Evolutionary conservation across 2,329 filamentous ascomycete genomes (phyloP).

Genomic region (Sarocladium oryzae): DNA sequence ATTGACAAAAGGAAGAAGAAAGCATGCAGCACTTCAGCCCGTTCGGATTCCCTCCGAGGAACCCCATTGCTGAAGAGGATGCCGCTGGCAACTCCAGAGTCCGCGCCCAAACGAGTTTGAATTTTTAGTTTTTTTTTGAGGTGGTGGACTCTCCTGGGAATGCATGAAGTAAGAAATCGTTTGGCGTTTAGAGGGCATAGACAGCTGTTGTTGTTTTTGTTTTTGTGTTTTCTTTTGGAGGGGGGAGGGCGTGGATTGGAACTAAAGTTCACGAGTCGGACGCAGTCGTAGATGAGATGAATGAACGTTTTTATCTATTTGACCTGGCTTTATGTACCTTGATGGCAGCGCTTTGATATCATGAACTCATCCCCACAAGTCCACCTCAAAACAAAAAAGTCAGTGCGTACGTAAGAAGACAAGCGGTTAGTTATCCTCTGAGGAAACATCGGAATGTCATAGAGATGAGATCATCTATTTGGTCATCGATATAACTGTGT

Average conservation of each 20-base stretch:
- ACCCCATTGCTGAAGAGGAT: no score
- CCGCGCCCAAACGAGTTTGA: no score
- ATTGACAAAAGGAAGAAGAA: neutral
- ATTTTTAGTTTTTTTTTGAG: no score
- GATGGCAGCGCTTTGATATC: neutral
- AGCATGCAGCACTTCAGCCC: neutral
- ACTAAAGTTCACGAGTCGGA: neutral
- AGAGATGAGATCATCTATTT: neutral
- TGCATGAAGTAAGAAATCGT: neutral
- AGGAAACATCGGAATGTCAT: no score
- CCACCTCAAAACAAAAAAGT: no score
- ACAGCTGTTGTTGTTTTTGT: neutral
- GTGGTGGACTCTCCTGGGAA: neutral
- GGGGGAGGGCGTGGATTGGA: neutral
- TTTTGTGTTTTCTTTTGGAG: no score
- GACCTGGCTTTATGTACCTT: neutral
- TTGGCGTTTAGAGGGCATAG: conserved; percentile 11
- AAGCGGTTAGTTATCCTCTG: no score
- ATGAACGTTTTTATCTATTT: neutral
- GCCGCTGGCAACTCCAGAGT: no score
- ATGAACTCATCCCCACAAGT: no score
- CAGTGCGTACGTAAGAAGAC: no score
- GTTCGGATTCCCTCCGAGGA: no score
- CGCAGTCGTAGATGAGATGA: neutral
- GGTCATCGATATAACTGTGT: neutral